phyloP scores from a whole-genome alignment of 169 alveolate species.

The Plasmodium vivax region DNA sequence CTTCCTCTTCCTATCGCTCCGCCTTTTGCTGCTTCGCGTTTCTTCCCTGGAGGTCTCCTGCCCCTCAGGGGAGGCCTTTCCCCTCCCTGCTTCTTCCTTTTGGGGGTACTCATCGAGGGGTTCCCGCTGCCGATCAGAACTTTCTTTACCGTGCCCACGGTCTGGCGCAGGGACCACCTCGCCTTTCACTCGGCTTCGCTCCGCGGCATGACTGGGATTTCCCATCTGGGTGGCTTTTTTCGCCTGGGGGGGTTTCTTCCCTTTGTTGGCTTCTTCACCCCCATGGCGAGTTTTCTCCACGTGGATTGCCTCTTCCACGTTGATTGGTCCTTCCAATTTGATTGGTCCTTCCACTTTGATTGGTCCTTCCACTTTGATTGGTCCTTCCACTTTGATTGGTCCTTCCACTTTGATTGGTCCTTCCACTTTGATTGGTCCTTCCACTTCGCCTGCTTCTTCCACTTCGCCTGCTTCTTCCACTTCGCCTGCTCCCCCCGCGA shows the following conservation, averaged over 20 bases:
- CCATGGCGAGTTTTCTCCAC: too few species aligned
- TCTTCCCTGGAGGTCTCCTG: not conserved
- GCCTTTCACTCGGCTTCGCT: not conserved
- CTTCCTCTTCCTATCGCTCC: slow-evolving; percentile 1
- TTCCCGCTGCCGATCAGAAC: not conserved
- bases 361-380: too few species aligned
- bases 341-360: too few species aligned
- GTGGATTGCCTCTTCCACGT: not conserved
- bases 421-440: too few species aligned
- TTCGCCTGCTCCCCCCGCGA: not conserved
- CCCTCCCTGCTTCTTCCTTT: not conserved
- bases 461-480: not conserved
- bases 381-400: too few species aligned
- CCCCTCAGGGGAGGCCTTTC: not conserved
- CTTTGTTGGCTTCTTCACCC: not conserved
- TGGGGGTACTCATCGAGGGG: not conserved
- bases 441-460: not conserved
- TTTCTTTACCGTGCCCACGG: not conserved
- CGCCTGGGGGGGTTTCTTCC: not conserved
- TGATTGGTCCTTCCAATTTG: too few species aligned
- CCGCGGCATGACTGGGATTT: not conserved
- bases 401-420: too few species aligned
- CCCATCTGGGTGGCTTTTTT: not conserved
- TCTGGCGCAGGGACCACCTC: not conserved
- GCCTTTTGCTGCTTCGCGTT: not conserved